phyloP scores from a whole-genome alignment of 768 basidiomycete species.

The Suillus lakei region DNA sequence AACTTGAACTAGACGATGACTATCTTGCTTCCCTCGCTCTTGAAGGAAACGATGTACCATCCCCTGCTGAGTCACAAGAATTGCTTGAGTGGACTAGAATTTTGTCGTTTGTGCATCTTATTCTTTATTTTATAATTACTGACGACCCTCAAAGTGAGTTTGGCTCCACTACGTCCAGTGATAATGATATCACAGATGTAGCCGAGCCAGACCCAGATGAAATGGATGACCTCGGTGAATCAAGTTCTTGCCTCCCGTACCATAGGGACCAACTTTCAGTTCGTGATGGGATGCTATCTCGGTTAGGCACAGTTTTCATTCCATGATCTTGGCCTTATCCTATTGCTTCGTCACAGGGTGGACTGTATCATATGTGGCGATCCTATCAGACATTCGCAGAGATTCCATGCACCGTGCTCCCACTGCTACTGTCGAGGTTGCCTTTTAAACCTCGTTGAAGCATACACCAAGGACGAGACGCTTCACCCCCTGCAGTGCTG shows the following conservation, averaged over 20 bases:
- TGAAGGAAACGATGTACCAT: conserved; percentile 23
- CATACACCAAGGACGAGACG: conserved; percentile 52
- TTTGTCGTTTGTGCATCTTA: not conserved
- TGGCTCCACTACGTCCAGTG: conserved; percentile 3
- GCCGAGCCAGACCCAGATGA: not conserved
- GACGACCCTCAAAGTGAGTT: not conserved
- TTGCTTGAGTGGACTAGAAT: conserved; percentile 12
- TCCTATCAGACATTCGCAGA: conserved; percentile 18
- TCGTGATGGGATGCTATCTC: not conserved
- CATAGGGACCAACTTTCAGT: not conserved
- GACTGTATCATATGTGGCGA: conserved; percentile 51
- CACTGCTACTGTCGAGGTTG: conserved; percentile 55
- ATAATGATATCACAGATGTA: not conserved
- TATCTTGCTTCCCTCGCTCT: conserved; percentile 45
- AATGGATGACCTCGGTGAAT: not conserved
- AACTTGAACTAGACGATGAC: conserved; percentile 39
- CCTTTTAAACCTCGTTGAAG: conserved; percentile 44
- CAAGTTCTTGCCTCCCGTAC: not conserved
- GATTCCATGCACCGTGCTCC: conserved; percentile 47
- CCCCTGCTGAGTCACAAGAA: conserved; percentile 21
- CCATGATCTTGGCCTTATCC: not conserved
- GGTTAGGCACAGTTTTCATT: not conserved
- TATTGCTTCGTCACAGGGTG: conserved; percentile 20
- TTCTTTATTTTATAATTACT: not conserved
- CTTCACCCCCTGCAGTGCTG: conserved; percentile 60